Percentiles rank a stretch among this genome's conserved stretches.
phyloP scores from a whole-genome alignment of 1,284 basidiomycete species.

The Ceratobasidium sp. region DNA sequence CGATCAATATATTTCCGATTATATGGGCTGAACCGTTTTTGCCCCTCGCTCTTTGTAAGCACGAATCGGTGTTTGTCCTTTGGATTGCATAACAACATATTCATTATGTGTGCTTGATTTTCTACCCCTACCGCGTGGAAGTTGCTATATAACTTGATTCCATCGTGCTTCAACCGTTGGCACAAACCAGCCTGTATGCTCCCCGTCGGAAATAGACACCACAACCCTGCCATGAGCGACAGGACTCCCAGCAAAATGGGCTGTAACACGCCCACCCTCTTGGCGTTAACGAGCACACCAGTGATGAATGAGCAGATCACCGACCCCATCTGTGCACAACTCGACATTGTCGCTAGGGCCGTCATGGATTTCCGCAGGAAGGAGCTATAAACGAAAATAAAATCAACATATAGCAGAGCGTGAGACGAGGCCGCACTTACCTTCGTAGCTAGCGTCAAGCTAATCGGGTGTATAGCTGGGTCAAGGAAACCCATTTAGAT shows the following conservation, averaged over 20 bases:
- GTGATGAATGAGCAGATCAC: slow-evolving; percentile 65
- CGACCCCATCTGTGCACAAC: slow-evolving; percentile 49
- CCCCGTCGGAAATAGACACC: slow-evolving; percentile 62
- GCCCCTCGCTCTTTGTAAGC: too few relatives aligned
- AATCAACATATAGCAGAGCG: slow-evolving; percentile 45
- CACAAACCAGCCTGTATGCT: slow-evolving; percentile 9
- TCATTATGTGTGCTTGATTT: too few relatives aligned
- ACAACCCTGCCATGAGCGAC: slow-evolving; percentile 57
- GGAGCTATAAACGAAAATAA: slow-evolving; percentile 59
- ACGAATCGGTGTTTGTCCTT: too few relatives aligned
- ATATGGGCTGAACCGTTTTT: too few relatives aligned
- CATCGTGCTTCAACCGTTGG: background rate
- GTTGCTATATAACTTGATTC: too few relatives aligned
- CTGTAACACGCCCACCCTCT: slow-evolving; percentile 59
- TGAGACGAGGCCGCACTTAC: slow-evolving; percentile 2
- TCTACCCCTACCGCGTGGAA: too few relatives aligned
- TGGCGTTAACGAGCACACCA: slow-evolving; percentile 60
- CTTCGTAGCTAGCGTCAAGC: slow-evolving; percentile 52
- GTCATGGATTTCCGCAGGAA: slow-evolving; percentile 63
- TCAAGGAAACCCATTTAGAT: background rate
- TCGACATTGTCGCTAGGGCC: slow-evolving; percentile 46
- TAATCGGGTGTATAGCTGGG: slow-evolving; percentile 61
- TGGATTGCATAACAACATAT: too few relatives aligned
- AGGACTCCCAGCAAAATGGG: slow-evolving; percentile 63
- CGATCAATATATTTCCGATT: too few relatives aligned